Conservation (phyloP, 495 filamentous ascomycete genomes). For the Apodospora peruviana region DNA sequence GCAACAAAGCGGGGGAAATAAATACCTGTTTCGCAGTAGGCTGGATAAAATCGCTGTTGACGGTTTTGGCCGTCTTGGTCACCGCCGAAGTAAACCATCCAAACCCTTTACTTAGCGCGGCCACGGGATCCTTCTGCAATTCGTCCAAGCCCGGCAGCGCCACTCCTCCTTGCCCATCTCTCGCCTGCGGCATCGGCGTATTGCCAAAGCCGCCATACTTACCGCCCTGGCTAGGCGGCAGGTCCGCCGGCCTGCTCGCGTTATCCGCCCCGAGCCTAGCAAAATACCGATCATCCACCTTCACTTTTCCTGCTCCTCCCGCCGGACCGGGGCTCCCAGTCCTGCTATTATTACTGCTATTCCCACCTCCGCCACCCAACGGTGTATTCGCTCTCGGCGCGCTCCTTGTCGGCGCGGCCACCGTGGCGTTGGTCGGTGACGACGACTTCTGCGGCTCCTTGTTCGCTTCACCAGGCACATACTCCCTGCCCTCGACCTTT, state of each 20-base stretch:
- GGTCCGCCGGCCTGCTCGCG: conserved; percentile 59
- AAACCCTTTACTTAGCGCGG: conserved; percentile 82
- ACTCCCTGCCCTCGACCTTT: conserved; percentile 80
- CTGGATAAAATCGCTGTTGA: conserved; percentile 85
- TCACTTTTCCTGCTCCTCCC: conserved; percentile 34
- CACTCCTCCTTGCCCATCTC: conserved; percentile 28
- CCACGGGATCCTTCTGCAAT: conserved; percentile 85
- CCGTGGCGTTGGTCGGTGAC: conserved; percentile 30
- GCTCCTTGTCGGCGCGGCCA: conserved; percentile 20
- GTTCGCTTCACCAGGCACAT: conserved; percentile 65
- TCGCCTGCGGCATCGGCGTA: conserved; percentile 44
- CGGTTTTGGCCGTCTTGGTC: conserved; percentile 77
- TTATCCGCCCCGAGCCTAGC: conserved; percentile 76
- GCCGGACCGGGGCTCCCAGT: conserved; percentile 52
- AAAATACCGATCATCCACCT: conserved; percentile 83
- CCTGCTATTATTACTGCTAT: conserved; percentile 65
- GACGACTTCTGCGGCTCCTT: conserved; percentile 46
- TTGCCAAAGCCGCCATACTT: conserved; percentile 91
- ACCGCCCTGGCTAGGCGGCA: conserved; percentile 84
- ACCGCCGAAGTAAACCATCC: conserved; percentile 89
- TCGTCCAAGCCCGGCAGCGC: conserved; percentile 66
- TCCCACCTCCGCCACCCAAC: conserved; percentile 38
- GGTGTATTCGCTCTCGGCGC: conserved; percentile 32
- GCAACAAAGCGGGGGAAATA: background rate
- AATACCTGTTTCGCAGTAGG: conserved; percentile 79